Conservation (phyloP, 2,329 filamentous ascomycete species). For the Pseudopyricularia javanii region DNA sequence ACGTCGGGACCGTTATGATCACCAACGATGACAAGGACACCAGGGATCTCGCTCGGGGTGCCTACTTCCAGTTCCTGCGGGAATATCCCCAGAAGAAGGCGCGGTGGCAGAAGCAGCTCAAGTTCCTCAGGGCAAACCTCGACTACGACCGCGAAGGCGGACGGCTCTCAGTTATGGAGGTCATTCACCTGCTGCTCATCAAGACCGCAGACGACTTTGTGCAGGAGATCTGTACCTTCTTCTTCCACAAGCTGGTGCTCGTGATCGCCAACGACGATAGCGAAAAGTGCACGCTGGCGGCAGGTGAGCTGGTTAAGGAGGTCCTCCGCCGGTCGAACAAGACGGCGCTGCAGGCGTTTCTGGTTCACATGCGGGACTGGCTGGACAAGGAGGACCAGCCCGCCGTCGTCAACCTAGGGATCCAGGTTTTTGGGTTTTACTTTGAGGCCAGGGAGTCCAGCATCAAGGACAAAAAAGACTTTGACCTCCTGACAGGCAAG, state of each 20-base stretch:
- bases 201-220: slow-evolving; percentile 75
- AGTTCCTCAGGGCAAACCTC: slow-evolving; percentile 80
- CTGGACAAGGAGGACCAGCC: slow-evolving; percentile 58
- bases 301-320: slow-evolving; percentile 66
- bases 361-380: slow-evolving; percentile 63
- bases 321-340: slow-evolving; percentile 68
- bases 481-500: slow-evolving; percentile 46
- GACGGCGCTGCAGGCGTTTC: slow-evolving; percentile 58
- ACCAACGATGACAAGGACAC: slow-evolving; percentile 87
- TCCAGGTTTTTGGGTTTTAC: slow-evolving; percentile 69
- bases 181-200: slow-evolving; percentile 71
- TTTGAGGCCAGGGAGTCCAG: slow-evolving; percentile 29
- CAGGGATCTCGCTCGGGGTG: slow-evolving; percentile 73
- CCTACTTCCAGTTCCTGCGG: slow-evolving; percentile 87
- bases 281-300: slow-evolving; percentile 71
- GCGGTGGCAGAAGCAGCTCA: slow-evolving; percentile 78
- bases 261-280: slow-evolving; percentile 83
- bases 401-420: slow-evolving; percentile 18
- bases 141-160: slow-evolving; percentile 84
- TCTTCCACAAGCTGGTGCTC: slow-evolving; percentile 79
- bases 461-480: slow-evolving; percentile 53
- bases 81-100: slow-evolving; percentile 90
- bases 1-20: slow-evolving; percentile 85
- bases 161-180: slow-evolving; percentile 84
- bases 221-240: slow-evolving; percentile 67